These are phyloP conservation scores for Fraxinus quadrangulata DNA, from an alignment of 257 asterid species.

Conservation along the genomic window DNA sequence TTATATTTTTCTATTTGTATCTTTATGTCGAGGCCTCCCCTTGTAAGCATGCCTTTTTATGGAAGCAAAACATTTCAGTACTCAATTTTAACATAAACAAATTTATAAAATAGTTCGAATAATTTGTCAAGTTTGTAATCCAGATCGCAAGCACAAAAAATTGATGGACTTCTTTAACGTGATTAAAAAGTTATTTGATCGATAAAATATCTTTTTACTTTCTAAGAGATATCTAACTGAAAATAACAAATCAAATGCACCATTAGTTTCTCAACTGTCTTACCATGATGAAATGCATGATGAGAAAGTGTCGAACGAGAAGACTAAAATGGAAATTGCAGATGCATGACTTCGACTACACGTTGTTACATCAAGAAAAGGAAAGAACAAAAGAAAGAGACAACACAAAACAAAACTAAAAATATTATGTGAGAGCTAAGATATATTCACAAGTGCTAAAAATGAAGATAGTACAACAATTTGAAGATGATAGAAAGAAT, in stretches of 20 bases:
- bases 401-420: background rate
- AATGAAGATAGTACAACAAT: background rate
- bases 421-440: background rate
- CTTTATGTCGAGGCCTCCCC: background rate
- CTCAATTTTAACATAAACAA: too few relatives aligned
- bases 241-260: too few relatives aligned
- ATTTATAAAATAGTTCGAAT: too few relatives aligned
- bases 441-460: background rate
- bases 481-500: conserved; percentile 18
- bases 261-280: background rate
- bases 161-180: too few relatives aligned
- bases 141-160: too few relatives aligned
- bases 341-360: background rate
- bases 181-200: too few relatives aligned
- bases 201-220: too few relatives aligned
- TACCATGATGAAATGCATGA: background rate
- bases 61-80: too few relatives aligned
- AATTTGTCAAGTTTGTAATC: too few relatives aligned
- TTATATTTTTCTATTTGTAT: background rate
- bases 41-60: background rate
- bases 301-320: background rate
- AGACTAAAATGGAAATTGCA: background rate
- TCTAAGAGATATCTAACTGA: too few relatives aligned
- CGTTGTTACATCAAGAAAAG: background rate
- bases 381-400: background rate